Evolutionary conservation across 78 protist species (phyloP), one percentile per base, ranked within the genome.

Genomic region (Polysphondylium violaceum): DNA sequence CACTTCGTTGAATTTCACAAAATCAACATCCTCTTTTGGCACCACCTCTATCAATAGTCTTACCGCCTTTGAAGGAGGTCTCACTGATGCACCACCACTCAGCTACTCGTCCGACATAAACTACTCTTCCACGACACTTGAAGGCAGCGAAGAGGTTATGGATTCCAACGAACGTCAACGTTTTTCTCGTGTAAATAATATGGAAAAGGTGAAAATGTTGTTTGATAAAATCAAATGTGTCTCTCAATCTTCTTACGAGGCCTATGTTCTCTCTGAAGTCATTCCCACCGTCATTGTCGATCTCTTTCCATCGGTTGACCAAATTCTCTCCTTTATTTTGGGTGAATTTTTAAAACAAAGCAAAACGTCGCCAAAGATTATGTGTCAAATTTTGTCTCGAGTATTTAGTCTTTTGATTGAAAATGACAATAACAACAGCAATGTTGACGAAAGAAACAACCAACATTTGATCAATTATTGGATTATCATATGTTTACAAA

Each of bases 261-360:
- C 77, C 8, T 61, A 33, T 69, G 65, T 83, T 2, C 12, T 83
- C 8, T 83, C 91, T 2, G 79, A 69, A 17, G 79, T 83, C 0
- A 59, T 83, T 41, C 91, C 91, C 40, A 55, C 71, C 1, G 72
- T 83, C 16, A 83, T 83, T 33, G 63, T 83, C 0, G 91, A 83
- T 69, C 21, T 83, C 11, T 83, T 68, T 55, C 91, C 91, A 23
- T 69, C 79, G 4, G 91, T 83, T 43, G 91, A 83, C 31, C 91
- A 83, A 44, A 61, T 83, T n/a, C 38, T 83, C 1, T 83, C 91
- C 43, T 83, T 83, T 69, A 83, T 83, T 27, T 71, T 83, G 4
- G 91, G 91, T 36, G 91, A 83, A 69, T 83, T 83, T 21, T 44
- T 83, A 41, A 83, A 83, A 83, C 91, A 83, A 83, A 59, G 79